A percentile compares a stretch with the other conserved stretches of the same genome.
Conservation (phyloP, 2,329 filamentous ascomycete genomes). For the Phialocephala subalpina region DNA sequence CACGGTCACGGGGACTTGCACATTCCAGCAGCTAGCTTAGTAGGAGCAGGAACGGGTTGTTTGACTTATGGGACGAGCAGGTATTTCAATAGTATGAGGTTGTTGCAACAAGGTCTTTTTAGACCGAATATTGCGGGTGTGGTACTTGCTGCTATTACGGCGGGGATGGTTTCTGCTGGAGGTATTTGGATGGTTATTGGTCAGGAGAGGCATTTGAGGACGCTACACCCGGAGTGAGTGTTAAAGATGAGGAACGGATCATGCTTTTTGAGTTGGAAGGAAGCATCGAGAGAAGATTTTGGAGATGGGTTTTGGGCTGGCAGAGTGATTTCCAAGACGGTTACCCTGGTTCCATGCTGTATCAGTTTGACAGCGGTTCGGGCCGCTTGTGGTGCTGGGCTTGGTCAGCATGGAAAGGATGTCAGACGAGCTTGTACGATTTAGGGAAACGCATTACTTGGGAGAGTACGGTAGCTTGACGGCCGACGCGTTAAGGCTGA, state of each 20-base stretch:
- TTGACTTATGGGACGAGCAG: slow-evolving; percentile 56
- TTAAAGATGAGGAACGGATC: not conserved
- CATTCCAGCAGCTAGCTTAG: slow-evolving; percentile 50
- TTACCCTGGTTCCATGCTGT: not conserved
- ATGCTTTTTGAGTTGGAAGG: not conserved
- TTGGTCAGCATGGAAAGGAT: not conserved
- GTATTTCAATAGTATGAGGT: slow-evolving; percentile 54
- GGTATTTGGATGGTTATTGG: slow-evolving; percentile 32
- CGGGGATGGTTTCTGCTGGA: slow-evolving; percentile 30
- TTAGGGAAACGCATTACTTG: slow-evolving; percentile 6
- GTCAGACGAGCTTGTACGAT: not conserved
- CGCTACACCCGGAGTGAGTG: not conserved
- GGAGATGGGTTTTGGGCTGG: not conserved
- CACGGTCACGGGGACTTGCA: slow-evolving; percentile 44
- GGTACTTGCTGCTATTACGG: slow-evolving; percentile 81
- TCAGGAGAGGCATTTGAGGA: slow-evolving; percentile 26
- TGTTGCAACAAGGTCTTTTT: slow-evolving; percentile 53
- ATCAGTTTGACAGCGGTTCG: not conserved
- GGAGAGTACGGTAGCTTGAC: not conserved
- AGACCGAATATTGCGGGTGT: slow-evolving; percentile 79
- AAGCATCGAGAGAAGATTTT: not conserved
- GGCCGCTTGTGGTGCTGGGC: not conserved
- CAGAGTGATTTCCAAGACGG: not conserved
- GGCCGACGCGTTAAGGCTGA: slow-evolving; percentile 1
- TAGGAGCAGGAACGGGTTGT: slow-evolving; percentile 53